Evolutionary conservation across 2,329 filamentous ascomycete genomes (phyloP), one percentile per base, ranked within the genome.

Genomic region (Calonectria multiphialidica): DNA sequence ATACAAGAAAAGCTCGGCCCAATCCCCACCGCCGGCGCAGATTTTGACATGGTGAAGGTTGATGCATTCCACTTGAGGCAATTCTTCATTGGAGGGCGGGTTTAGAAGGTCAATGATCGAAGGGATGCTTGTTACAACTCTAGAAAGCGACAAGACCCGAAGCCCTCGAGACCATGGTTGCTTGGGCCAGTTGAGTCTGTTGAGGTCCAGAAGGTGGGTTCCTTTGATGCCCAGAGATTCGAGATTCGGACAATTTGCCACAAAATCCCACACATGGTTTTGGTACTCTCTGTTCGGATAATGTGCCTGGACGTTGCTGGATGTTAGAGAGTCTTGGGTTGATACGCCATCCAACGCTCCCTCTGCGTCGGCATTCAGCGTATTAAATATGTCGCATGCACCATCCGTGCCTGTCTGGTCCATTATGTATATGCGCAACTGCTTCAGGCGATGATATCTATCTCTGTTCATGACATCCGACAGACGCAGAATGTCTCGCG

Each of bases 161-260:
- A 68, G 42, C 16, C 66, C 53, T 21, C 53, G 6, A 23, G 53
- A 61, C n/a, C 13, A 5, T 1, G 44, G 25, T 23, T n/a, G 13
- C 3, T 28, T n/a, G 5, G 40, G 35, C 66, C 66, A 49, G 2
- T 23, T 16, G 15, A 70, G 40, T 7, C 15, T 23, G 33, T 70
- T 49, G 10, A 70, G 12, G 18, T 70, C 21, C 3, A 70, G 40
- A 35, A 45, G 57, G 16, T 65, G 49, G 0, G 59, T 70, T 23
- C 21, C 49, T 59, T 45, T 40, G 16, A 65, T 59, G 1, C 21
- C 49, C 1, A 65, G 61, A 16, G 49, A 59, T 23, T 70, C 59
- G 9, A 70, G 61, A 35, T 70, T 70, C 12, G 28, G 49, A 18
- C 61, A 70, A 1, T 40, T 59, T 25, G 59, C 40, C 13, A 65